phyloP scores from a whole-genome alignment of 495 filamentous ascomycete genomes.

The Penicillium goetzii region DNA sequence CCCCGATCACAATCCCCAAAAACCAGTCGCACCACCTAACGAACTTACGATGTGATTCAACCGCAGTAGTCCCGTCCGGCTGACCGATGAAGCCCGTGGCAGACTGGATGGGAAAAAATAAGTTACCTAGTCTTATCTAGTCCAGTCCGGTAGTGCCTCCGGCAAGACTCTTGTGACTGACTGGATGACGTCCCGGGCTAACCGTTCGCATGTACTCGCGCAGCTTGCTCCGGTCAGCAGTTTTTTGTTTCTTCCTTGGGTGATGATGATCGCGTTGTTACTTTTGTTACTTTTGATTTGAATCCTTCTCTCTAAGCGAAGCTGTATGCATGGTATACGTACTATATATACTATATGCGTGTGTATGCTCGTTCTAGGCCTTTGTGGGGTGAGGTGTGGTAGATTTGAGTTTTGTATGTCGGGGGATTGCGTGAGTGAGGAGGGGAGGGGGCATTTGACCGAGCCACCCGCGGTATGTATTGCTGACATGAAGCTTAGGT shows the following conservation, averaged over 20 bases:
- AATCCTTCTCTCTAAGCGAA: not conserved
- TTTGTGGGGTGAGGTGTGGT: no score
- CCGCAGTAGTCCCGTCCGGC: slow-evolving; percentile 3
- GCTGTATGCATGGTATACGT: not conserved
- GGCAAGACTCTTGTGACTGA: not conserved
- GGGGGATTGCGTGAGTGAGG: no score
- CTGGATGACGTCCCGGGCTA: not conserved
- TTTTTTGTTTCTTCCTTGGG: not conserved
- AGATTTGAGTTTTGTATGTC: no score
- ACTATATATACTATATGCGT: no score
- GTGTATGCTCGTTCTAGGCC: no score
- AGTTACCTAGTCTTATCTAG: not conserved
- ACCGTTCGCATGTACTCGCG: not conserved
- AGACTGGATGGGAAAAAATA: not conserved
- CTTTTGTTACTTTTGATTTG: no score
- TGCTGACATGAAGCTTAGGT: not conserved
- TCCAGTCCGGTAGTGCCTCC: not conserved
- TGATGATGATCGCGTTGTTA: not conserved
- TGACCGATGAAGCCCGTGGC: not conserved
- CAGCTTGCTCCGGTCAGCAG: slow-evolving; percentile 1
- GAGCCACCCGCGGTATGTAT: not conserved
- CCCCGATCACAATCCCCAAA: not conserved
- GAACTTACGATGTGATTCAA: slow-evolving; percentile 8
- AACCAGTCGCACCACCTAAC: not conserved
- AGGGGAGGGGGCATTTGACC: not conserved